These are phyloP conservation scores for Nothopassalora personata DNA, from an alignment of 2,329 filamentous ascomycete species.

Conservation along the genomic window DNA sequence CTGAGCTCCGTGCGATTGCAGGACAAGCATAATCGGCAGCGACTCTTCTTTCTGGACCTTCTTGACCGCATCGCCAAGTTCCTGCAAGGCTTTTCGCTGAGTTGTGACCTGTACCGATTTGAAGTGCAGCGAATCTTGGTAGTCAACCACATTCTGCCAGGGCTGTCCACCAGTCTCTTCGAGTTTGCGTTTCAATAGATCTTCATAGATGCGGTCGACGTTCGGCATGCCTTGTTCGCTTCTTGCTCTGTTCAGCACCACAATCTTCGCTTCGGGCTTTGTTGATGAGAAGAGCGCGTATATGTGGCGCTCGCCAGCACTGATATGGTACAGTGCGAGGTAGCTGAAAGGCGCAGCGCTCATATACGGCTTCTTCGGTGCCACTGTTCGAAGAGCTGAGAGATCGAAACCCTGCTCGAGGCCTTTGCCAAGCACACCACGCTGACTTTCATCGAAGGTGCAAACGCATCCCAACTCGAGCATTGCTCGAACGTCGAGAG, in stretches of 20 bases:
- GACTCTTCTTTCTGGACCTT: slow-evolving; percentile 82
- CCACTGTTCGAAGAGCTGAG: slow-evolving; percentile 62
- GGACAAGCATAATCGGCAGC: slow-evolving; percentile 73
- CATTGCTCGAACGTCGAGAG: slow-evolving; percentile 78
- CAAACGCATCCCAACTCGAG: slow-evolving; percentile 86
- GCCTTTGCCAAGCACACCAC: slow-evolving; percentile 85
- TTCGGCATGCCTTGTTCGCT: slow-evolving; percentile 87
- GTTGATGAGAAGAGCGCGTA: slow-evolving; percentile 89
- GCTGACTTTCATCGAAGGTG: slow-evolving; percentile 85
- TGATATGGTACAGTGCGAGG: slow-evolving; percentile 88
- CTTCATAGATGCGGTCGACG: slow-evolving; percentile 78
- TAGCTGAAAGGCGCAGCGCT: slow-evolving; percentile 64
- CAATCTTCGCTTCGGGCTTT: slow-evolving; percentile 71
- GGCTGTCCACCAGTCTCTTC: slow-evolving; percentile 63
- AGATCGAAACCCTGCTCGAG: slow-evolving; percentile 93
- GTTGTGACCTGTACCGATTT: slow-evolving; percentile 84
- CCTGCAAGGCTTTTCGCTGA: slow-evolving; percentile 78
- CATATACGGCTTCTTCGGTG: slow-evolving; percentile 69
- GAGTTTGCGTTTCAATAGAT: slow-evolving; percentile 62
- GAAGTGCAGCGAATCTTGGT: slow-evolving; percentile 81
- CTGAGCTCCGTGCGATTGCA: slow-evolving; percentile 82
- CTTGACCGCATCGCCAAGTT: slow-evolving; percentile 81
- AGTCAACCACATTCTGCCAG: slow-evolving; percentile 77
- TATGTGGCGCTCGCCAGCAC: slow-evolving; percentile 82
- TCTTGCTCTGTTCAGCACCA: slow-evolving; percentile 77